phyloP scores from a whole-genome alignment of 163 green algal species.

The Scenedesmus sp. region DNA sequence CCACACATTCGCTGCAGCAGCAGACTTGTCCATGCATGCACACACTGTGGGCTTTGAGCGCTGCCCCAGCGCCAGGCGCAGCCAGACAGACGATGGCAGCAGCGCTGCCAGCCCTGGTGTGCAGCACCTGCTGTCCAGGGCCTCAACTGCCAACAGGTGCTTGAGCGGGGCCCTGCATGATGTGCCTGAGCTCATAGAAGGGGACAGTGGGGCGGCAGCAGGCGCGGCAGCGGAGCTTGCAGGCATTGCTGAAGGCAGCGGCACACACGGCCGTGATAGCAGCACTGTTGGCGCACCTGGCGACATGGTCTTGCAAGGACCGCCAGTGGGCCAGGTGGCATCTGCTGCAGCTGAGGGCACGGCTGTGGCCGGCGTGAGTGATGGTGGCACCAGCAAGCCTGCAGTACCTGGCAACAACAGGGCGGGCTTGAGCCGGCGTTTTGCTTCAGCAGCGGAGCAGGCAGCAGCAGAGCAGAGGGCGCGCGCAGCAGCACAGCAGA shows the following conservation, averaged over 20 bases:
- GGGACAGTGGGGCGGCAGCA: not conserved
- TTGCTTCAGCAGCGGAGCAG: not conserved
- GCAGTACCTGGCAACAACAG: not conserved
- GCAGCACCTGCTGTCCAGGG: not conserved
- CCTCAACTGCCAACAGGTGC: not conserved
- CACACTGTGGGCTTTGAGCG: not conserved
- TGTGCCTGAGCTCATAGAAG: not conserved
- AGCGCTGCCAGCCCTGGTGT: not conserved
- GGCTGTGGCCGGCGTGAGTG: not conserved
- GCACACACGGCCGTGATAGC: not conserved
- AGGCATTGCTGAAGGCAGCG: not conserved
- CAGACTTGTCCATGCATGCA: not conserved
- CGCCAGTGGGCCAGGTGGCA: not conserved
- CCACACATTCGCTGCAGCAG: not conserved
- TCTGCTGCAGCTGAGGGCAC: not conserved
- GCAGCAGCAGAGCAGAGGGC: not conserved
- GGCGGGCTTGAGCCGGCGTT: not conserved
- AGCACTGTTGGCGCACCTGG: not conserved
- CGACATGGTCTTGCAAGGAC: not conserved
- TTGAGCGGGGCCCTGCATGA: not conserved
- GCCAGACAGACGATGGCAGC: not conserved
- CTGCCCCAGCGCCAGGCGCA: not conserved
- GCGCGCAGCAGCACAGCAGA: not conserved
- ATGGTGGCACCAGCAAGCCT: not conserved
- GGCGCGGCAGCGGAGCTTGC: not conserved